These are phyloP conservation scores for Skeletonema tropicum DNA, from an alignment of 108 stramenopile species.

Conservation along the genomic window DNA sequence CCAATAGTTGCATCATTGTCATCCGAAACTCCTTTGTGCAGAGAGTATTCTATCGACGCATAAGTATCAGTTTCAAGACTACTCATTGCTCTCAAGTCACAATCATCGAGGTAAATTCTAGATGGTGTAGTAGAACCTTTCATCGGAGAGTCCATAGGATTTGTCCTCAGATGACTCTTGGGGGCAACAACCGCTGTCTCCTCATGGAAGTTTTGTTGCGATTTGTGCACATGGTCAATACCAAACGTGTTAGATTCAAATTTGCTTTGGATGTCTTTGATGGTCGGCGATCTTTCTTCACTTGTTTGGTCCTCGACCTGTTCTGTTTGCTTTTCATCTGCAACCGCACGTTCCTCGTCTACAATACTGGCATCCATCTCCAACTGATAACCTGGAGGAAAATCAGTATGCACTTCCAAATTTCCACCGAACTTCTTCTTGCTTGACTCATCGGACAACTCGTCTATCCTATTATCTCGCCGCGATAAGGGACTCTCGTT, in stretches of 20 bases:
- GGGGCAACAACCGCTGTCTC: not conserved
- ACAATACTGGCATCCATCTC: too few species aligned
- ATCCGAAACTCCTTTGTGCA: slow-evolving; percentile 7
- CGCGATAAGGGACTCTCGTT: not conserved
- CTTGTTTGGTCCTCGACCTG: not conserved
- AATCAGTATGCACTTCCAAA: not conserved
- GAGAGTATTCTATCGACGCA: slow-evolving; percentile 15
- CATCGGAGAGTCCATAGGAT: not conserved
- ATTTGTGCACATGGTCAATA: not conserved
- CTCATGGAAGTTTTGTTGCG: not conserved
- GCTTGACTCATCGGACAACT: not conserved
- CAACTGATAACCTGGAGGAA: too few species aligned
- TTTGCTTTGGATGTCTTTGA: slow-evolving; percentile 22
- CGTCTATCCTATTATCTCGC: not conserved
- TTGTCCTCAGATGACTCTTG: not conserved
- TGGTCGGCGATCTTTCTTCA: not conserved
- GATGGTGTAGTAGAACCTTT: not conserved
- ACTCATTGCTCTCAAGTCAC: slow-evolving; percentile 21
- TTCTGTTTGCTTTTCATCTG: too few species aligned
- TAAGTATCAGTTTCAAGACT: slow-evolving; percentile 26
- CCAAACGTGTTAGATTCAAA: slow-evolving; percentile 23
- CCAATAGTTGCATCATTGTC: slow-evolving; percentile 8
- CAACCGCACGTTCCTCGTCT: too few species aligned
- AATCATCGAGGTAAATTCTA: slow-evolving; percentile 18
- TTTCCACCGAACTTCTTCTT: not conserved